phyloP scores from a whole-genome alignment of 2,329 filamentous ascomycete genomes.

The Diaporthe capsici region DNA sequence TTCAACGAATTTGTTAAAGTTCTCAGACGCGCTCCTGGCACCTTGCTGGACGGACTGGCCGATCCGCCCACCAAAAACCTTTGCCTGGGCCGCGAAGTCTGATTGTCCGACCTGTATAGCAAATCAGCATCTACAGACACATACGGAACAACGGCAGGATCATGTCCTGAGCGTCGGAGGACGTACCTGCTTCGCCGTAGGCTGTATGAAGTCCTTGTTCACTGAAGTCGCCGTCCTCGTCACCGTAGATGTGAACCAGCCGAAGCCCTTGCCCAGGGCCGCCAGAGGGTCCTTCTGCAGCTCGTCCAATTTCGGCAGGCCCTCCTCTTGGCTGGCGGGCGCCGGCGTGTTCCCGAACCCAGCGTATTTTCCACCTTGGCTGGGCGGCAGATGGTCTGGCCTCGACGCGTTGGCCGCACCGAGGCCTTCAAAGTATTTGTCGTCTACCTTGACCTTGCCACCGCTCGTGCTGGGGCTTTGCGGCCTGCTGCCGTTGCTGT shows the following conservation, averaged over 20 bases:
- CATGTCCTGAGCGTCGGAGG: conserved; percentile 9
- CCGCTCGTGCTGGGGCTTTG: conserved; percentile 50
- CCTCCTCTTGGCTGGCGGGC: conserved; percentile 56
- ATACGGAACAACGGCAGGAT: not conserved
- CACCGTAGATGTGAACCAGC: conserved; percentile 92
- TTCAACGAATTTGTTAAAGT: conserved; percentile 90
- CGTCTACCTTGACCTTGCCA: conserved; percentile 77
- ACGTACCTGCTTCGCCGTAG: conserved; percentile 87
- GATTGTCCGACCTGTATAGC: conserved; percentile 79
- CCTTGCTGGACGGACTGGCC: conserved; percentile 77
- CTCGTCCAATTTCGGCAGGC: conserved; percentile 82
- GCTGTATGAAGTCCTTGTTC: conserved; percentile 92
- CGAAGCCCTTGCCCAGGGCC: conserved; percentile 91
- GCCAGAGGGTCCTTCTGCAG: conserved; percentile 92
- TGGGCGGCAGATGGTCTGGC: conserved; percentile 82
- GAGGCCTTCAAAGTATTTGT: conserved; percentile 90
- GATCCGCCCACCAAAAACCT: conserved; percentile 74
- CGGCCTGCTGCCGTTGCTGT: conserved; percentile 56
- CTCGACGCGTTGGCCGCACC: conserved; percentile 86
- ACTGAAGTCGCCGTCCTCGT: conserved; percentile 92
- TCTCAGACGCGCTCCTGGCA: conserved; percentile 81
- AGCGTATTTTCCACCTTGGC: conserved; percentile 90
- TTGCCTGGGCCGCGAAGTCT: conserved; percentile 79
- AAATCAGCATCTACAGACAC: conserved; percentile 10
- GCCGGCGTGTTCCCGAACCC: conserved; percentile 89